A percentile compares a stretch with the other conserved stretches of the same genome.
Evolutionary conservation across 75 land plant genomes (phyloP).

Genomic region (Pinus albicaulis): DNA sequence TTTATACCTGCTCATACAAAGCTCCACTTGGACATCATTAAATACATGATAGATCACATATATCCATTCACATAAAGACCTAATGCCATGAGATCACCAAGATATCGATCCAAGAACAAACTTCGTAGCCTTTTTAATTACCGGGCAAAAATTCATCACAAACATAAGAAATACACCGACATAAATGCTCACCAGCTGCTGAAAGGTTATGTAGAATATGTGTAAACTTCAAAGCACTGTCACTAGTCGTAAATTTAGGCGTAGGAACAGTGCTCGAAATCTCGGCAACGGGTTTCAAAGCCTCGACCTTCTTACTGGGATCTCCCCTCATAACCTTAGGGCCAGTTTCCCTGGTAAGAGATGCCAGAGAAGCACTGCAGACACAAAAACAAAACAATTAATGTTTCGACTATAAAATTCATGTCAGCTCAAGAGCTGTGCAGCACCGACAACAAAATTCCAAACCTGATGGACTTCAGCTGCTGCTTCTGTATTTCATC

Average conservation of each 20-base stretch:
- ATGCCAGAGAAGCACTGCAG: constrained; percentile 83
- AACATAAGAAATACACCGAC: not conserved
- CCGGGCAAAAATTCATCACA: too few species aligned
- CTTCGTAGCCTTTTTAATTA: too few species aligned
- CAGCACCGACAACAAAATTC: not conserved
- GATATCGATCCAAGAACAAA: not conserved
- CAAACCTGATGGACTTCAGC: constrained; percentile 85
- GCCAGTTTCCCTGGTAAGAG: constrained; percentile 77
- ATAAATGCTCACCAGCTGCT: constrained; percentile 49
- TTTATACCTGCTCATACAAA: too few species aligned
- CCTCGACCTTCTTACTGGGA: constrained; percentile 47
- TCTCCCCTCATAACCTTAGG: constrained; percentile 87
- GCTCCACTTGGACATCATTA: too few species aligned
- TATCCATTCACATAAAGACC: too few species aligned
- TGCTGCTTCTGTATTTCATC: constrained; percentile 71
- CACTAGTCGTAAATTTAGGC: constrained; percentile 49
- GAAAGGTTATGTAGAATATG: constrained; percentile 94
- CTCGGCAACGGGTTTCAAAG: constrained; percentile 7
- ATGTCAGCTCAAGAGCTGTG: not conserved
- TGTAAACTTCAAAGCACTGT: constrained; percentile 87
- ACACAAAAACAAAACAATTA: not conserved
- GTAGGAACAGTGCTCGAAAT: not conserved
- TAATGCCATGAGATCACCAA: not conserved
- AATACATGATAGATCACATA: too few species aligned
- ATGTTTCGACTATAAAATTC: not conserved